Evolutionary conservation across 192 early-diverging fungal species (phyloP).

Genomic region (Backusella morwellensis): DNA sequence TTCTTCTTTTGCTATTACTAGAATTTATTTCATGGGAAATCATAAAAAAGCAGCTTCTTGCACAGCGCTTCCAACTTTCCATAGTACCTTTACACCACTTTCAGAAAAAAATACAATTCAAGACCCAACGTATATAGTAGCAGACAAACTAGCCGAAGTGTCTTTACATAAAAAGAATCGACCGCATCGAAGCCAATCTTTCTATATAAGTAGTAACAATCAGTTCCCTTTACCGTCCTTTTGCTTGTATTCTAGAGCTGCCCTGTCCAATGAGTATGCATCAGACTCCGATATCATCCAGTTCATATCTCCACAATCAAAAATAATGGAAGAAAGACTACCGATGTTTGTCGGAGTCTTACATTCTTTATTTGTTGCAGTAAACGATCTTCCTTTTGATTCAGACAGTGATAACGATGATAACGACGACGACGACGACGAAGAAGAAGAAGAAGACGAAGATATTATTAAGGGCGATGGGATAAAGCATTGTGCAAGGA

Average conservation of each 20-base stretch:
- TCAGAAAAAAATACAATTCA: not conserved
- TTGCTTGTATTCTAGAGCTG: slow-evolving; percentile 4
- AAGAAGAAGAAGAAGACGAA: not conserved
- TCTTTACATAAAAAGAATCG: not conserved
- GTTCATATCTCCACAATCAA: not conserved
- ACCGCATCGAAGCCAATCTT: not conserved
- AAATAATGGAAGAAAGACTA: slow-evolving; percentile 4
- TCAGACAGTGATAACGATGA: not conserved
- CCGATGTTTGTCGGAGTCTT: slow-evolving; percentile 13
- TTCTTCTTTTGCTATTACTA: not conserved
- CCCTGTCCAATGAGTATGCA: not conserved
- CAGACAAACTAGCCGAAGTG: not conserved
- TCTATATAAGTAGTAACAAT: not conserved
- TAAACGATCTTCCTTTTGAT: slow-evolving; percentile 1
- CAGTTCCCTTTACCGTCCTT: not conserved
- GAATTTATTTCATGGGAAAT: not conserved
- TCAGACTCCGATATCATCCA: slow-evolving; percentile 10
- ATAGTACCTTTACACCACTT: not conserved
- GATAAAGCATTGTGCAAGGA: not conserved
- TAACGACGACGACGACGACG: not conserved
- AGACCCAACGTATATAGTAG: not conserved
- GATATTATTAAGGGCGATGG: not conserved
- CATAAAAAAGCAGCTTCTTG: slow-evolving; percentile 10
- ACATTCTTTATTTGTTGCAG: slow-evolving; percentile 5
- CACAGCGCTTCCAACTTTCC: not conserved